Percentiles rank a stretch among this genome's conserved stretches.
Evolutionary conservation across 192 early-diverging fungal species (phyloP).

Genomic region (Thamnidium elegans): DNA sequence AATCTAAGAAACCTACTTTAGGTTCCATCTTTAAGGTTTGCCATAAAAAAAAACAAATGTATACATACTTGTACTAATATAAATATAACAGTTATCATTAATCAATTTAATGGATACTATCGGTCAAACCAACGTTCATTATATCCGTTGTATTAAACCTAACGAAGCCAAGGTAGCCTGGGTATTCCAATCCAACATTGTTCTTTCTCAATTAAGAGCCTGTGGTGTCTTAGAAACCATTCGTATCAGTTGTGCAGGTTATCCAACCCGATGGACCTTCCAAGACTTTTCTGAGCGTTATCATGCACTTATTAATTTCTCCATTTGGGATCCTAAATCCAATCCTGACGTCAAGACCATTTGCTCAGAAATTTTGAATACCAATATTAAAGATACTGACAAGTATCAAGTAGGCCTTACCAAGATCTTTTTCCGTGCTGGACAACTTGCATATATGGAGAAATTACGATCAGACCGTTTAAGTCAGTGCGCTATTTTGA

Average conservation of each 20-base stretch:
- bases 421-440: constrained; percentile 99
- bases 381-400: constrained; percentile 74
- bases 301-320: constrained; percentile 54
- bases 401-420: constrained; percentile 92
- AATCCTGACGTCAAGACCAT: constrained; percentile 52
- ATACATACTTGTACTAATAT: too few relatives aligned
- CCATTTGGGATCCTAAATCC: constrained; percentile 43
- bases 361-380: constrained; percentile 58
- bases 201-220: constrained; percentile 89
- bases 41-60: too few relatives aligned
- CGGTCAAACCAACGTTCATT: constrained; percentile 87
- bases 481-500: constrained; percentile 77
- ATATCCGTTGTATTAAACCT: constrained; percentile 99
- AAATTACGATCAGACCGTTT: constrained; percentile 84
- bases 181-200: constrained; percentile 91
- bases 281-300: constrained; percentile 86
- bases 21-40: constrained; percentile 98
- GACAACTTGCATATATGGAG: constrained; percentile 85
- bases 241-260: constrained; percentile 97
- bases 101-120: constrained; percentile 95
- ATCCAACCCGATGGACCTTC: constrained; percentile 91
- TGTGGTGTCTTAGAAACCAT: constrained; percentile 99
- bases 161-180: constrained; percentile 92
- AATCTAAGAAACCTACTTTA: constrained; percentile 80
- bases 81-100: constrained; percentile 72